Percentiles rank a stretch among this genome's conserved stretches.
These are phyloP conservation scores for Ceratocystis cubensis DNA, from an alignment of 2,329 filamentous ascomycete species.

Conservation along the genomic window DNA sequence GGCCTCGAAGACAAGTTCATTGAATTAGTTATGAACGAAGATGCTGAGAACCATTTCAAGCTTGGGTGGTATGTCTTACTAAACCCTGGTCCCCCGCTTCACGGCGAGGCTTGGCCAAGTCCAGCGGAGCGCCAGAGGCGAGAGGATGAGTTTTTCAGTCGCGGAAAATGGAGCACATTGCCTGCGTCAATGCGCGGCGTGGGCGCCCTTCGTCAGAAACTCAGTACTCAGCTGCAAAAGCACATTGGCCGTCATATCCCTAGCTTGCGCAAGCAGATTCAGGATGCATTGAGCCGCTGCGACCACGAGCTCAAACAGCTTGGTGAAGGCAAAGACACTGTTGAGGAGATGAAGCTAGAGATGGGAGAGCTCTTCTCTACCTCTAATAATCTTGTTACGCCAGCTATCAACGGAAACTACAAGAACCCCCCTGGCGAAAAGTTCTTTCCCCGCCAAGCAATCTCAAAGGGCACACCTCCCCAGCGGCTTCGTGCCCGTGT, in stretches of 20 bases:
- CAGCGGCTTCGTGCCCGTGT: slow-evolving; percentile 41
- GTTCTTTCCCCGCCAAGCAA: slow-evolving; percentile 40
- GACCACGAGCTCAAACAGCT: slow-evolving; percentile 39
- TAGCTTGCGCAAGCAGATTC: slow-evolving; percentile 38
- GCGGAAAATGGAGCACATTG: slow-evolving; percentile 37
- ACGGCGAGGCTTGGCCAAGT: slow-evolving; percentile 35
- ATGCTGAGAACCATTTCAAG: slow-evolving; percentile 38
- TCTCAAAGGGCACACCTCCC: slow-evolving; percentile 38
- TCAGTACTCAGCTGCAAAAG: slow-evolving; percentile 38
- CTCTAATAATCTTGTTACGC: slow-evolving; percentile 42
- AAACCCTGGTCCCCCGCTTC: slow-evolving; percentile 35
- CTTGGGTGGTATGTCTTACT: slow-evolving; percentile 41
- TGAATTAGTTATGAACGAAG: slow-evolving; percentile 39
- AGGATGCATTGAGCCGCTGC: slow-evolving; percentile 37
- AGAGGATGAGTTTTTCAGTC: slow-evolving; percentile 39
- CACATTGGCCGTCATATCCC: slow-evolving; percentile 43
- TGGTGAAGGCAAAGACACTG: slow-evolving; percentile 39
- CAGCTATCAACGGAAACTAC: slow-evolving; percentile 42
- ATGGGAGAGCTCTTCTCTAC: slow-evolving; percentile 41
- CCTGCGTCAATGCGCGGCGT: slow-evolving; percentile 38
- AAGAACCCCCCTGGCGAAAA: slow-evolving; percentile 41
- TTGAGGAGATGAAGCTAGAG: slow-evolving; percentile 42
- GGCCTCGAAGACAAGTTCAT: slow-evolving; percentile 43
- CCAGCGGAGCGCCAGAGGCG: slow-evolving; percentile 32
- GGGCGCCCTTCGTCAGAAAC: slow-evolving; percentile 35